Base-by-base conservation (phyloP, 805 yeast genomes). In the Hanseniaspora lachancei region DNA sequence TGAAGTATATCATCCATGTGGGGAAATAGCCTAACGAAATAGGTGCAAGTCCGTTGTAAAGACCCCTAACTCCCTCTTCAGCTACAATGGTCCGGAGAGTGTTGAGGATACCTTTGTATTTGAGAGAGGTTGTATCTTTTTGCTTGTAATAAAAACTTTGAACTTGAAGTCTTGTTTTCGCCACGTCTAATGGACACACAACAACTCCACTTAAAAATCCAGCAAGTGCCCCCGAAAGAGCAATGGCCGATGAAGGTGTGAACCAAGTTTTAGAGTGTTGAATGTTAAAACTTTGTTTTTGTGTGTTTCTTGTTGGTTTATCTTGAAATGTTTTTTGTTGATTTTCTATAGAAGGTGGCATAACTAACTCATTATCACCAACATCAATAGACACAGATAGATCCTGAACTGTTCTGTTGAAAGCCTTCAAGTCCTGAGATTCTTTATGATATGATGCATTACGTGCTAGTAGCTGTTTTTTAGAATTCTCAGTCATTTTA, bases 121-220 rank as follows among this genome's bases (percentile, higher is more conserved):
- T 76, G 5, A 62, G 63, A 40, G 61, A 60, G 13, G 57, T 56
- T 3, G 46, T 52, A 35, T 46, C 40, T 16, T 58, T 43, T 24
- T 55, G 41, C 32, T 46, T 44, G 32, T 52, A 52, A 24, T 44
- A 52, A 16, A 52, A 52, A 8, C 96, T 95, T 66, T 87, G 95
- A 0, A 97, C 97, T 70, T 91, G 98, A 47, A 89, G 74, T 62
- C 95, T 72, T 5, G 98, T 93, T 68, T 93, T 93, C 15, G 93
- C 91, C 49, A 93, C 98, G 66, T 93, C 98, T 36, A 93, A 71
- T 0, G 98, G 98, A 68, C 97, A 93, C 7, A 93, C 98, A 2
- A 79, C 74, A 2, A 89, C 77, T 0, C 97, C 97, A 0, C 97
- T 82, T 8, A 86, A 64, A 61, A 93, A 84, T 1, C 98, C 98